Evolutionary conservation across 2,329 filamentous ascomycete genomes (phyloP), one percentile per base, ranked within the genome.

Genomic region (Beauveria asiatica): DNA sequence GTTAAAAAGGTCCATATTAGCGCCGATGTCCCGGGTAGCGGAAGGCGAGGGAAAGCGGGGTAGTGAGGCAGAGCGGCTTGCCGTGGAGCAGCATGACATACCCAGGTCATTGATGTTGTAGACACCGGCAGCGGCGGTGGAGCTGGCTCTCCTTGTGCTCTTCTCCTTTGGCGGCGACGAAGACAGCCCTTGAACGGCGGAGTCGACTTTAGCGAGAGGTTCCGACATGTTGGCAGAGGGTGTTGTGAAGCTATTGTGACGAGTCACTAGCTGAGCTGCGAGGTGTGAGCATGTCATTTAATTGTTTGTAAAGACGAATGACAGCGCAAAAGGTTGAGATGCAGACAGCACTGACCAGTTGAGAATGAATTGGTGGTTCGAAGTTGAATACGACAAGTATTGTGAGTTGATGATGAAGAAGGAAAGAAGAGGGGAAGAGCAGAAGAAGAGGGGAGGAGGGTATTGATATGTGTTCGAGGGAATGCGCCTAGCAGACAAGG

Each of bases 141-240:
- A 93, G 74, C 90, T 92, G 64, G 80, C 78, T 76, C 91, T 84
- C 68, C 87, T 83, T 71, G 87, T 82, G 65, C 76, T 76, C 71
- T 83, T 83, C 73, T 91, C 86, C 72, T 86, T 83, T 62, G 82
- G 79, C 39, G 88, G 83, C 62, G 86, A 86, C 69, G 83, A 82
- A 66, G 84, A 83, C 69, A 92, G 76, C 75, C 90, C 90, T 72
- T 91, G 86, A 71, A 95, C 85, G 79, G 90, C 91, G 62, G 92
- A 96, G 77, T 97, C 92, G 79, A 96, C 86, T 81, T 95, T 96
- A 76, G 83, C 83, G 73, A 96, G 84, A 70, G 87, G 83, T 74
- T 75, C 73, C 64, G 72, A 68, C 73, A 75, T 75, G 68, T 59
- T 72, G 65, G 61, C 48, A 62, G 62, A 64, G 44, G 61, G 46